Base-by-base conservation (phyloP, 192 early-diverging fungal genomes). In the Ambispora gerdemannii region DNA sequence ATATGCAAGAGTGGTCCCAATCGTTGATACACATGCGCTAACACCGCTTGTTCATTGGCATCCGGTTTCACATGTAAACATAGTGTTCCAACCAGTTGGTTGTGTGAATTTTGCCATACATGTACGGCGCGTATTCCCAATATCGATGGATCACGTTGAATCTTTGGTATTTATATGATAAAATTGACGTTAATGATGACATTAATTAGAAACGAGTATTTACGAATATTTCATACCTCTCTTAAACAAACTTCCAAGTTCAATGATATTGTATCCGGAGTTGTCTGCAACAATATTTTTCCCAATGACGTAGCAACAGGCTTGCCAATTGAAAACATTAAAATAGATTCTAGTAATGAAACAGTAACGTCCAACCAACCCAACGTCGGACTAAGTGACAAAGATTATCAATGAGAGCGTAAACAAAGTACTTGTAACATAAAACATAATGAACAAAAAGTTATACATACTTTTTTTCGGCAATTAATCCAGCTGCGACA, bases 101-200 rank as follows among this genome's bases (percentile, higher is more conserved):
- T 80, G 67, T 80, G 81, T 0, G 82, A 82, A 53, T 84, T 86
- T 34, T 78, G 81, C 84, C 84, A 86, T 36, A 86, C 77, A 75
- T 86, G 84, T 1, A 81, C 74, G 7, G 78, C 58, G 22, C 78
- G 78, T 22, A 86, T 74, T 4, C 73, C 62, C n/a, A 81, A 3
- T 19, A 86, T 80, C 8, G 70, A 63, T 67, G 82, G 78, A 61
- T 84, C 72, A 51, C 69, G 77, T n/a, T 67, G 64, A 32, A 81
- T 76, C 75, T 80, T 50, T 17, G 27, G 19, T 38, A 22, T 43
- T n/a, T 24, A 63, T 32, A 33, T 0, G 22, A 58, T 34, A 33
- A 51, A 27, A 35, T n/a, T n/a, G n/a, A n/a, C n/a, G n/a, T n/a
- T n/a, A n/a, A n/a, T n/a, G n/a, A n/a, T 22, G 2, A 53, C 52